These are phyloP conservation scores for Saposhnikovia divaricata DNA, from an alignment of 129 eudicot species.

Conservation along the genomic window DNA sequence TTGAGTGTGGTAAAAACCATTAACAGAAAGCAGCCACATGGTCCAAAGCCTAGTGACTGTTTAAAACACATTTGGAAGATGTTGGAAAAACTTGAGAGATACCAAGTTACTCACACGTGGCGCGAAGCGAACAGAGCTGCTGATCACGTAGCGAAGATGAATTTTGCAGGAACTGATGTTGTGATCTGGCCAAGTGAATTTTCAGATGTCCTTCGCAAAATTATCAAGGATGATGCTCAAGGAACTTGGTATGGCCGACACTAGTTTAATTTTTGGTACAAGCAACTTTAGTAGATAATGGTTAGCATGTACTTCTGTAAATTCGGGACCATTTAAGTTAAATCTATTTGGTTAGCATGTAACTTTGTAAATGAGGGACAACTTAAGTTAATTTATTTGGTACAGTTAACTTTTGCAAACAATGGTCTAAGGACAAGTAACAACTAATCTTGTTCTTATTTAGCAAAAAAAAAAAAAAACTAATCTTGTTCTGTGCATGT, in stretches of 20 bases:
- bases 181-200: conserved; percentile 28
- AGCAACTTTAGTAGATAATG: not conserved
- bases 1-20: conserved; percentile 32
- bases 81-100: conserved; percentile 18
- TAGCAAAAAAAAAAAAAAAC: too few species aligned
- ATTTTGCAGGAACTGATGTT: conserved; percentile 18
- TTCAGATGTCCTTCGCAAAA: conserved; percentile 11
- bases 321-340: not conserved
- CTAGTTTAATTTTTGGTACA: not conserved
- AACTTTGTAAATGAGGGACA: not conserved
- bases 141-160: conserved; percentile 26
- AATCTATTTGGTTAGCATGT: not conserved
- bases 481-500: too few species aligned
- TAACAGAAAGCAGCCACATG: conserved; percentile 26
- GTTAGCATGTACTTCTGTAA: not conserved
- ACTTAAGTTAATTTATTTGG: too few species aligned
- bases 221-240: conserved; percentile 24
- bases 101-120: conserved; percentile 21
- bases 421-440: too few species aligned
- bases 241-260: conserved; percentile 14
- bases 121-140: conserved; percentile 32
- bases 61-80: conserved; percentile 23
- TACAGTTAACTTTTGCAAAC: too few species aligned
- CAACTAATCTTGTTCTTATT: too few species aligned
- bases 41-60: conserved; percentile 22